Evolutionary conservation across 2,329 filamentous ascomycete species (phyloP), one percentile per base, ranked within the genome.

Genomic region (Beauveria rudraprayagi): DNA sequence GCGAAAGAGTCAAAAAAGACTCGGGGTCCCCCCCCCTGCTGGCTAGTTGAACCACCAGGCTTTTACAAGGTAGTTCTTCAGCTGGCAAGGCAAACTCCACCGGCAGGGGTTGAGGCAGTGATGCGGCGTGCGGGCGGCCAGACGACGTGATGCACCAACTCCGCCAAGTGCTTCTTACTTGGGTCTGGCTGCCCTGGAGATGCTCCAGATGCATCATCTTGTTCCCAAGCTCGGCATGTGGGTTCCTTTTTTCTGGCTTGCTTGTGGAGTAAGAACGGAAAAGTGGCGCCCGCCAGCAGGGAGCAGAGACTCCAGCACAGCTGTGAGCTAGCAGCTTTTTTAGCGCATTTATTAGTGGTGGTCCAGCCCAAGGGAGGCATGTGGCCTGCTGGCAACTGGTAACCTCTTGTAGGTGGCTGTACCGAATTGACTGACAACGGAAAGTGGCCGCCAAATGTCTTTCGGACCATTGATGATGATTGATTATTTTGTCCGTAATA

Each of bases 61-160:
- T 48, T n/a, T 22, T 24, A 40, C 22, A 55, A 56, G 56, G 34
- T 37, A 22, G 26, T 37, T 51, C 56, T 59, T 59, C 56, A 59
- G 56, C 55, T 59, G 46, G 47, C 34, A 37, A 54, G 17, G 37
- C 37, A 24, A 17, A 19, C 56, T n/a, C 22, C 43, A 34, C 50
- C 46, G 2, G 48, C 48, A 51, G 48, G 48, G 48, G 28, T 51
- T n/a, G 44, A 46, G 19, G 44, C 16, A 55, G 22, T 22, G 11
- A 19, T 16, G n/a, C 16, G 53, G 22, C 28, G 30, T 34, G 53
- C 37, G 48, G 48, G 48, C 48, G 41, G 41, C 41, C 41, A 43
- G 41, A 43, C 41, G 48, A 34, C 48, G 48, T 14, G 34, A 37
- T 37, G 34, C 34, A 37, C 34, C 34, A 37, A 37, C 34, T 37